Evolutionary conservation across 495 filamentous ascomycete species (phyloP).

Genomic region (Pyrenula aspistea): DNA sequence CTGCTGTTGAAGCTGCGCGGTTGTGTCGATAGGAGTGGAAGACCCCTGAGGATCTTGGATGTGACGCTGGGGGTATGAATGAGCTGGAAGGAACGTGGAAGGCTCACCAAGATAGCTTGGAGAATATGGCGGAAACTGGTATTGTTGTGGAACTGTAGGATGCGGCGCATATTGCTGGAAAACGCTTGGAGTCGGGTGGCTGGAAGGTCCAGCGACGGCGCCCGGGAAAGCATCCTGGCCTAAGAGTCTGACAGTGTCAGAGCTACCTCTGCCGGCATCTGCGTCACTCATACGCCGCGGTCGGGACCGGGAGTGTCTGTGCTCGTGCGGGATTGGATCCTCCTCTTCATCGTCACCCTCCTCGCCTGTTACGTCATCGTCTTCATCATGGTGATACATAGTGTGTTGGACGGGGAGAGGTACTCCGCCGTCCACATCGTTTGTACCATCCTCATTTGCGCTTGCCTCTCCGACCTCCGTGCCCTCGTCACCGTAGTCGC

Average conservation of each 20-base stretch:
- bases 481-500: neutral
- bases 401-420: neutral
- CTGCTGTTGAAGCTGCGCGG: neutral
- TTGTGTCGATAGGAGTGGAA: neutral
- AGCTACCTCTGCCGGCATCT: neutral
- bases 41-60: neutral
- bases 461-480: neutral
- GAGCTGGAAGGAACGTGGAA: neutral
- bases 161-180: neutral
- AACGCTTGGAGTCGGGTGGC: neutral
- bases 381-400: neutral
- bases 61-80: neutral
- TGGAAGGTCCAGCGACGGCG: neutral
- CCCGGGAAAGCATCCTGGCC: neutral
- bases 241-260: neutral
- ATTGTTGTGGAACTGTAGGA: neutral
- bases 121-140: neutral
- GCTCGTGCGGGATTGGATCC: neutral
- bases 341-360: neutral
- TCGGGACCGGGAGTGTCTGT: neutral
- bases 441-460: neutral
- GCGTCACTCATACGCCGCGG: neutral
- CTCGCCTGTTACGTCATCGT: neutral
- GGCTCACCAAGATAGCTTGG: neutral
- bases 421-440: neutral